A percentile compares a stretch with the other conserved stretches of the same genome.
Conservation (phyloP, 805 yeast species). For the Hanseniaspora opuntiae region DNA sequence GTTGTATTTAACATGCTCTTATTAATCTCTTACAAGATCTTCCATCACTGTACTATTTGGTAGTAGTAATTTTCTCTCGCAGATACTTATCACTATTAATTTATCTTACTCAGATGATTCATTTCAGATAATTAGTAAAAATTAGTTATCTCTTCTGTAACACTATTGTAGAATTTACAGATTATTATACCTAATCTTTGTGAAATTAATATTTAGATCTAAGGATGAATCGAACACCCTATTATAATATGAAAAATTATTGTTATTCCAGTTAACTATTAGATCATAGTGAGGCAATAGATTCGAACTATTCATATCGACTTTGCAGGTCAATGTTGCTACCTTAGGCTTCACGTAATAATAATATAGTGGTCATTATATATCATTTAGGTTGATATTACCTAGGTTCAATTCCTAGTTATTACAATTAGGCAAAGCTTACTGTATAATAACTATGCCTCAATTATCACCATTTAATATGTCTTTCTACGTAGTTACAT, state of each 20-base stretch:
- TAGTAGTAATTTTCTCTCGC: neutral
- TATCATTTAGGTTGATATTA: neutral
- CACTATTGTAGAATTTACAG: neutral
- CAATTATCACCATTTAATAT: conserved; percentile 11
- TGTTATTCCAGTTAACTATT: neutral
- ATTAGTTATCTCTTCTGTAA: neutral
- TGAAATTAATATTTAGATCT: neutral
- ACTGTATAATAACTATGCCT: neutral
- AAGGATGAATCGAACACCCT: neutral
- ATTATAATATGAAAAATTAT: neutral
- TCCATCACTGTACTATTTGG: neutral
- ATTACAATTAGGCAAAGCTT: neutral
- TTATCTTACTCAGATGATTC: neutral
- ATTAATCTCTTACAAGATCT: neutral
- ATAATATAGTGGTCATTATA: conserved; percentile 3
- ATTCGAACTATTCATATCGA: neutral
- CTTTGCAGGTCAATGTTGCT: neutral
- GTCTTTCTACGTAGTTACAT: conserved; percentile 7
- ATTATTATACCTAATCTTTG: neutral
- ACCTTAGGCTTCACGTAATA: neutral
- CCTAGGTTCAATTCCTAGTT: conserved; percentile 3
- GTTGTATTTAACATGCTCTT: neutral
- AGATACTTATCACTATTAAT: neutral
- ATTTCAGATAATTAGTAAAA: neutral
- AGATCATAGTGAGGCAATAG: neutral